Conservation (phyloP, 2,329 filamentous ascomycete species). For the Apiospora hydei region DNA sequence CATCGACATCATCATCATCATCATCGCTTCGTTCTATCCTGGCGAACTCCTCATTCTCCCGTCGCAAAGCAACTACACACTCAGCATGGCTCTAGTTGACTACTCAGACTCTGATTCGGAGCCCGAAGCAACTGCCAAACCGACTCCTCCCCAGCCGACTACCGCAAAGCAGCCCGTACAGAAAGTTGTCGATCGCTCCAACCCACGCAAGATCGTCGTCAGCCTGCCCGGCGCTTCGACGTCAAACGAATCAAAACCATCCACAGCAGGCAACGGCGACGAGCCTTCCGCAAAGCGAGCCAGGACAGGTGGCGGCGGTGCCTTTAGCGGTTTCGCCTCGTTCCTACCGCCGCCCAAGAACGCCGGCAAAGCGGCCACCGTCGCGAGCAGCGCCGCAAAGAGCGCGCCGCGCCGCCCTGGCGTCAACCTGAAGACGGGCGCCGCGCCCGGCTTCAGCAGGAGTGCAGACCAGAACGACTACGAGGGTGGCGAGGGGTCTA, state of each 20-base stretch:
- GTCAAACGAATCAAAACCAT: conserved; percentile 41
- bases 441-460: conserved; percentile 81
- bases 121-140: conserved; percentile 61
- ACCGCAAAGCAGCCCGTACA: conserved; percentile 70
- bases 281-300: conserved; percentile 76
- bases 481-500: conserved; percentile 34
- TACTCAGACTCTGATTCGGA: conserved; percentile 86
- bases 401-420: conserved; percentile 56
- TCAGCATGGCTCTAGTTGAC: conserved; percentile 76
- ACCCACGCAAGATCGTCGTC: conserved; percentile 84
- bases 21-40: not conserved
- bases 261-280: conserved; percentile 39
- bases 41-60: not conserved
- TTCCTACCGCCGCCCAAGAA: conserved; percentile 86
- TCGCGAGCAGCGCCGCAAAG: conserved; percentile 39
- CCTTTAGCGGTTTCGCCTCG: conserved; percentile 84
- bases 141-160: conserved; percentile 45
- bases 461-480: conserved; percentile 46
- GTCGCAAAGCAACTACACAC: not conserved
- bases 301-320: conserved; percentile 58
- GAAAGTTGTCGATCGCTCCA: conserved; percentile 82
- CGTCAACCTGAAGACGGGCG: conserved; percentile 82
- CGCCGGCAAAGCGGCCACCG: conserved; percentile 41
- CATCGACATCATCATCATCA: not conserved
- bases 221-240: conserved; percentile 69